phyloP scores from a whole-genome alignment of 495 filamentous ascomycete species.

The Neurospora intermedia region DNA sequence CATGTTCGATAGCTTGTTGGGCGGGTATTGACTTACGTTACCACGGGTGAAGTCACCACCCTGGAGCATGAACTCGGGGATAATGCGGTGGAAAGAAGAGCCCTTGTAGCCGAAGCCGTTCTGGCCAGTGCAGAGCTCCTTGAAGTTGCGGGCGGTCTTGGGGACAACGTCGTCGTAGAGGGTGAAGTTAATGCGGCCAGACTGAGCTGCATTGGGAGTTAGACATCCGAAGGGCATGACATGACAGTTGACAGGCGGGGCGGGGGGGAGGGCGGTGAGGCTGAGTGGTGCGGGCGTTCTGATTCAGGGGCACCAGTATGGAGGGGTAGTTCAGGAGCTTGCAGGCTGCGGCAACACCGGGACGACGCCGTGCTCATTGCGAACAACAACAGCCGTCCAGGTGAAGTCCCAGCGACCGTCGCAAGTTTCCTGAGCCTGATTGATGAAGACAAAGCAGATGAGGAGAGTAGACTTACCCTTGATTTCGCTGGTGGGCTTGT shows the following conservation, averaged over 20 bases:
- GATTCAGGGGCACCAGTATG: not conserved
- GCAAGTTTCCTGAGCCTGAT: not conserved
- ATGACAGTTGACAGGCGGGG: not conserved
- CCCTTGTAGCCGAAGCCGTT: conserved; percentile 78
- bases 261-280: not conserved
- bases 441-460: conserved; percentile 8
- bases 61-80: conserved; percentile 97
- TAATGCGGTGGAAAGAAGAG: conserved; percentile 90
- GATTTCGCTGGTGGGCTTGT: conserved; percentile 45
- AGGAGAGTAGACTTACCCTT: conserved; percentile 44
- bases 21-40: conserved; percentile 51
- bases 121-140: conserved; percentile 83
- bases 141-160: conserved; percentile 91
- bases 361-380: not conserved
- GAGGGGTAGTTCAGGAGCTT: not conserved
- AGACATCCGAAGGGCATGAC: conserved; percentile 4
- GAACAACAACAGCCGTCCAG: not conserved
- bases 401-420: not conserved
- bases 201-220: conserved; percentile 45
- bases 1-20: not conserved
- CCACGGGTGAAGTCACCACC: conserved; percentile 97
- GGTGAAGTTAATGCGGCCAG: conserved; percentile 76
- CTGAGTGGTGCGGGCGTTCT: not conserved
- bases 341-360: not conserved
- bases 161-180: conserved; percentile 83